Evolutionary conservation across 208 protist genomes (phyloP).

Genomic region (Leishmania lainsoni): DNA sequence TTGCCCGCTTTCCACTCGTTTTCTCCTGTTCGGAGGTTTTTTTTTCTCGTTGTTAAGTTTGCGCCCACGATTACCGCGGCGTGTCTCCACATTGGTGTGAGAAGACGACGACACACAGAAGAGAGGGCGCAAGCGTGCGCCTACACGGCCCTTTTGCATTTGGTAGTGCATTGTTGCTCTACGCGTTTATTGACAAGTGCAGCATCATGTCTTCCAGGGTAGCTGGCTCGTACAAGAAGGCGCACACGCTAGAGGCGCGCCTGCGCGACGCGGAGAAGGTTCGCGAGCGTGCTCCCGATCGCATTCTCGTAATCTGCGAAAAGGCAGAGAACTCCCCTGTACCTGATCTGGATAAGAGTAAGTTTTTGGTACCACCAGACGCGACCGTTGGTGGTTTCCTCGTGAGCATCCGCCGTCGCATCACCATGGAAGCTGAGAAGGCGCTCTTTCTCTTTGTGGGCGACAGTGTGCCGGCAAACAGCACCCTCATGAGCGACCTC

Average conservation of each 20-base stretch:
- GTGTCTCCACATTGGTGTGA: neutral
- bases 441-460: constrained; percentile 95
- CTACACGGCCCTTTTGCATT: neutral
- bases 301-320: constrained; percentile 92
- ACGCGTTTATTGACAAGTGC: neutral
- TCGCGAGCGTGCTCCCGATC: constrained; percentile 79
- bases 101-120: neutral
- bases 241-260: constrained; percentile 75
- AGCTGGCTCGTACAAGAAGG: constrained; percentile 51
- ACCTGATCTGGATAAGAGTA: constrained; percentile 93
- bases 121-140: neutral
- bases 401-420: constrained; percentile 93
- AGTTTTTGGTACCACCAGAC: constrained; percentile 87
- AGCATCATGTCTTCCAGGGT: constrained; percentile 21
- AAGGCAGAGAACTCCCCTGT: constrained; percentile 87
- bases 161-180: constrained; percentile 1
- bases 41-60: neutral
- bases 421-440: constrained; percentile 90
- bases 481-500: constrained; percentile 54
- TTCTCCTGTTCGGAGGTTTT: neutral
- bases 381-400: constrained; percentile 94
- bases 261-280: constrained; percentile 65
- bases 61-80: neutral
- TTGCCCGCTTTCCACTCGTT: neutral
- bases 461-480: constrained; percentile 87